These are phyloP conservation scores for Borovskyia barvae DNA, from an alignment of 208 protist species.

Conservation along the genomic window DNA sequence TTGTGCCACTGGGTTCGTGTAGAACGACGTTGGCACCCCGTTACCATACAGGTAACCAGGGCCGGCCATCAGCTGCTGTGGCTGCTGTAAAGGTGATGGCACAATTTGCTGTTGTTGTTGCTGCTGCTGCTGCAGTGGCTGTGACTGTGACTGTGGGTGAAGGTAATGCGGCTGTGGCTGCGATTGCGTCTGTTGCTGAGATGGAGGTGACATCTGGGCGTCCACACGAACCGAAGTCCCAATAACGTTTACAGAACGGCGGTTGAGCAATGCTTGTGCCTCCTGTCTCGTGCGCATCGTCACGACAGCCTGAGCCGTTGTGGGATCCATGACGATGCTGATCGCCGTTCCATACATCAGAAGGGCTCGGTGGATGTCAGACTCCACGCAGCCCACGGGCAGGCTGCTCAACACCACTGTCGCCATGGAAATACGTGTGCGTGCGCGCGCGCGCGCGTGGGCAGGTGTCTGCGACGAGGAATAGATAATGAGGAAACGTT, in stretches of 20 bases:
- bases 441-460: conserved; percentile 11
- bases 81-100: background rate
- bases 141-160: background rate
- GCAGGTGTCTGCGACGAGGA: no score
- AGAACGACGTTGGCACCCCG: no score
- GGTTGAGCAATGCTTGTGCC: conserved; percentile 61
- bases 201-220: conserved; percentile 10
- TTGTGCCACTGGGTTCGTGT: no score
- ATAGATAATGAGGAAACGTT: no score
- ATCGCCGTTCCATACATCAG: conserved; percentile 74
- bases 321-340: conserved; percentile 42
- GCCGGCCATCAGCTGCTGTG: no score
- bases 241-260: conserved; percentile 65
- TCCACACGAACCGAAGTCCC: conserved; percentile 66
- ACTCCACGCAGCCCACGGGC: conserved; percentile 63
- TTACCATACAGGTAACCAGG: no score
- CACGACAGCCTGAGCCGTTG: conserved; percentile 59
- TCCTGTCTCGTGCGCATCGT: conserved; percentile 77
- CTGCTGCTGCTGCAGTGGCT: background rate
- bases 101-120: background rate
- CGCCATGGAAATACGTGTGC: conserved; percentile 40
- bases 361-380: conserved; percentile 73
- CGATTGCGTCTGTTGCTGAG: background rate
- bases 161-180: background rate
- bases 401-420: conserved; percentile 69